Base-by-base conservation (phyloP, 2,329 filamentous ascomycete species). In the Ascochyta koolunga region DNA sequence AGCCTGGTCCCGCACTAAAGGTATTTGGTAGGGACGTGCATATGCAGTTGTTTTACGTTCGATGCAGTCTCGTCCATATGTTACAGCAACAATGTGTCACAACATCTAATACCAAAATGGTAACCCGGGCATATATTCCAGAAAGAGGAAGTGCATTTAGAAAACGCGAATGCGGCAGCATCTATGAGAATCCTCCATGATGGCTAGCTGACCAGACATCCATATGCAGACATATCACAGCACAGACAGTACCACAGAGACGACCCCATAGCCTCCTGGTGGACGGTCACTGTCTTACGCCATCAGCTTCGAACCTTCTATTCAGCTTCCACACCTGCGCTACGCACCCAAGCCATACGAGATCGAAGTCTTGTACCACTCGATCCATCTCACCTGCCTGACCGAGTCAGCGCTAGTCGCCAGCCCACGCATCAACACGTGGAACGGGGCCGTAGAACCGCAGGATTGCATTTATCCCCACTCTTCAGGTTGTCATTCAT, bases 331-430 rank as follows among this genome's bases (percentile, higher is more conserved):
- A 16, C 10, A 5, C n/a, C n/a, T 16, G 15, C 15, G n/a, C 2
- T 8, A 16, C n/a, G 15, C 31, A 8, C n/a, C 31, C 31, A n/a
- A 27, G 10, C n/a, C 5, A 32, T 8, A n/a, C 5, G 31, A 31
- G 13, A 31, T 31, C 4, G 15, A 35, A 4, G 15, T 8, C 15
- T 15, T 18, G 16, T 2, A 39, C 10, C 8, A 21, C 18, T n/a
- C 29, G 24, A 11, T 29, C n/a, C 21, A 33, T 32, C 18, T 31
- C 9, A 37, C 18, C 4, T 33, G n/a, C 4, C 33, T 10, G 32
- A 35, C 11, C 35, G 15, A 24, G 41, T 51, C 49, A 46, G 49
- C 49, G 15, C 48, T 51, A 51, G 29, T 15, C 33, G 19, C 36
- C 40, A 32, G 22, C 18, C 32, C 47, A n/a, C 9, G 19, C 10